Evolutionary conservation across 1,284 basidiomycete genomes (phyloP).

Genomic region (Fomitiporia mediterranea): DNA sequence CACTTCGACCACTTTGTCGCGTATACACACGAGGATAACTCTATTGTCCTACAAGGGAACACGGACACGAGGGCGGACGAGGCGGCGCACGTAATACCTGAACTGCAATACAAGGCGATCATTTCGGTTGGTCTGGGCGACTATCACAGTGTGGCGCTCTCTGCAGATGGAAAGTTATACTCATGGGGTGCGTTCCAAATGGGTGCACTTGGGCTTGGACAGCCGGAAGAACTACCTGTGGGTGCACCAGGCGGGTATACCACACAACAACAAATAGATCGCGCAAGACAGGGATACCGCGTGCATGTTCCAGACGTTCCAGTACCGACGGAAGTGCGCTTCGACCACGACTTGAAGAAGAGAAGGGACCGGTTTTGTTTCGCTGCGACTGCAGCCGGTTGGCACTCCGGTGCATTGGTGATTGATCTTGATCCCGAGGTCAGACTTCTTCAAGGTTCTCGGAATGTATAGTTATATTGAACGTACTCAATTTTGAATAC

Average conservation of each 20-base stretch:
- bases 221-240: slow-evolving; percentile 46
- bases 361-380: slow-evolving; percentile 68
- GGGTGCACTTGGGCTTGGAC: slow-evolving; percentile 82
- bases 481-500: slow-evolving; percentile 27
- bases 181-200: slow-evolving; percentile 80
- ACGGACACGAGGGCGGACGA: slow-evolving; percentile 38
- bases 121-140: slow-evolving; percentile 87
- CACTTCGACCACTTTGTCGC: slow-evolving; percentile 77
- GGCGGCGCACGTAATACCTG: slow-evolving; percentile 58
- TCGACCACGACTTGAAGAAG: slow-evolving; percentile 51
- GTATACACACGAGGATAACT: slow-evolving; percentile 67
- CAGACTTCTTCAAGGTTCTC: not conserved
- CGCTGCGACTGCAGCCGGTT: slow-evolving; percentile 72
- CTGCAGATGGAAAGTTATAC: slow-evolving; percentile 67
- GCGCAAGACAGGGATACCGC: slow-evolving; percentile 29
- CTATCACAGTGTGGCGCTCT: slow-evolving; percentile 85
- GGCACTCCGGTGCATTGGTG: slow-evolving; percentile 85
- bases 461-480: slow-evolving; percentile 26
- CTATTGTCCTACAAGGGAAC: slow-evolving; percentile 62
- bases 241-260: slow-evolving; percentile 61
- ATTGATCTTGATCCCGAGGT: slow-evolving; percentile 58
- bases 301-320: slow-evolving; percentile 38
- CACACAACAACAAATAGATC: slow-evolving; percentile 33
- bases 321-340: slow-evolving; percentile 65
- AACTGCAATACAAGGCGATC: slow-evolving; percentile 66